These are phyloP conservation scores for Claviceps monticola DNA, from an alignment of 2,329 filamentous ascomycete genomes.

Conservation along the genomic window DNA sequence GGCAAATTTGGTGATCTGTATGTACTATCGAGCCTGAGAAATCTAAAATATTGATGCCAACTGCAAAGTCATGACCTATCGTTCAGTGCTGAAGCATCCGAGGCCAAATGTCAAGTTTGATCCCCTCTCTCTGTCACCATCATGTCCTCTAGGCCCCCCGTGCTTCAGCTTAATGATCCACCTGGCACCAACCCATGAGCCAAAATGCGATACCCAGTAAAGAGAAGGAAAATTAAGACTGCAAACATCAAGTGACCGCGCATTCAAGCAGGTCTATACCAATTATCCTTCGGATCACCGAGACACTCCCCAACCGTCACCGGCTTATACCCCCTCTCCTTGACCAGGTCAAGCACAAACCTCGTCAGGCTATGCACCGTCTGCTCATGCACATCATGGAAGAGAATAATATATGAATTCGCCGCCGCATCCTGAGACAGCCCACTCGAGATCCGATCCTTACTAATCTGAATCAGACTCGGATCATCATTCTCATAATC, in stretches of 20 bases:
- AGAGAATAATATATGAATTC: slow-evolving; percentile 35
- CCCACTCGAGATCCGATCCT: slow-evolving; percentile 22
- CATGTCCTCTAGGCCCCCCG: no score
- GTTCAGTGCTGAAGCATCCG: no score
- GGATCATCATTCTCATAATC: slow-evolving; percentile 41
- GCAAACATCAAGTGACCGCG: not conserved
- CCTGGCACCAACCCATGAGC: no score
- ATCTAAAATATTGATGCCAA: no score
- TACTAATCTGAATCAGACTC: slow-evolving; percentile 31
- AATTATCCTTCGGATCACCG: slow-evolving; percentile 33
- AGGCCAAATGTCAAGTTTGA: no score
- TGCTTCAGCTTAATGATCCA: no score
- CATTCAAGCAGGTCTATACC: slow-evolving; percentile 29
- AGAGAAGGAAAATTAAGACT: not conserved
- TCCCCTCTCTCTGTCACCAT: no score
- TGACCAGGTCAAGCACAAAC: not conserved
- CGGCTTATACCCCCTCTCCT: slow-evolving; percentile 18
- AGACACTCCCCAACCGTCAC: slow-evolving; percentile 46
- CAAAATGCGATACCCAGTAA: no score
- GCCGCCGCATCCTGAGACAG: slow-evolving; percentile 18
- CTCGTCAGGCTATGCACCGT: slow-evolving; percentile 26
- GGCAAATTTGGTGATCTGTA: no score
- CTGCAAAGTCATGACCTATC: no score
- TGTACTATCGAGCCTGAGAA: no score
- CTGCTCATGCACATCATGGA: slow-evolving; percentile 36